Percentiles rank a stretch among this genome's conserved stretches.
Conservation (phyloP, 2,329 filamentous ascomycete species). For the Penicillium hesseltinei region DNA sequence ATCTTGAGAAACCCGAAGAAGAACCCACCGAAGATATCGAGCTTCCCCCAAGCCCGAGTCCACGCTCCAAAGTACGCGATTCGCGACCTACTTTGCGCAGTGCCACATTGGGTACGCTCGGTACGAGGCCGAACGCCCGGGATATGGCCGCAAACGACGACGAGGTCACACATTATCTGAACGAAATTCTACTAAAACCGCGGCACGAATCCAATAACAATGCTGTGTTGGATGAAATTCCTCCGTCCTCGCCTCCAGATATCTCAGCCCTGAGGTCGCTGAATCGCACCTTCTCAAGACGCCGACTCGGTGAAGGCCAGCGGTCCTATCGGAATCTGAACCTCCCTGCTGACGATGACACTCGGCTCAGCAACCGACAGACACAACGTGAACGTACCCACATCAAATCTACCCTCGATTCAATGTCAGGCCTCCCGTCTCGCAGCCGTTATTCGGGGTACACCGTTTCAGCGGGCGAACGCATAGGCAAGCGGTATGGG, state of each 20-base stretch:
- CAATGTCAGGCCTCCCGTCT: constrained; percentile 23
- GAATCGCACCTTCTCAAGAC: constrained; percentile 22
- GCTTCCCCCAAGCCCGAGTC: constrained; percentile 36
- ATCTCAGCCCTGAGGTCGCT: constrained; percentile 25
- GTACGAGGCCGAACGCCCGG: constrained; percentile 25
- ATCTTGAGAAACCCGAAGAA: constrained; percentile 19
- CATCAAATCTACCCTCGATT: constrained; percentile 32
- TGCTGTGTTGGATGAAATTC: constrained; percentile 15
- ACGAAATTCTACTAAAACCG: constrained; percentile 23
- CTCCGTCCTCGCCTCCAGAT: constrained; percentile 36
- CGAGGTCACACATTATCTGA: constrained; percentile 27
- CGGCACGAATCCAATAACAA: constrained; percentile 10
- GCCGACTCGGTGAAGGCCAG: constrained; percentile 22
- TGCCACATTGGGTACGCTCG: constrained; percentile 20
- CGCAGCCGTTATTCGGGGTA: constrained; percentile 16
- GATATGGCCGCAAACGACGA: constrained; percentile 28
- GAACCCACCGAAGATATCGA: constrained; percentile 34
- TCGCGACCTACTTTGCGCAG: constrained; percentile 15
- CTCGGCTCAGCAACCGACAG: constrained; percentile 14
- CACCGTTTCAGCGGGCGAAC: constrained; percentile 23
- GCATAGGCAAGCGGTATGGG: constrained; percentile 22
- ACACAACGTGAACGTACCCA: constrained; percentile 24
- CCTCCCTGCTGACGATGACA: constrained; percentile 19
- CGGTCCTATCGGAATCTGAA: constrained; percentile 28
- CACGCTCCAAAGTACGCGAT: constrained; percentile 33